Conservation (phyloP, 176 grass and related monocot species). For the Avena atlantica region DNA sequence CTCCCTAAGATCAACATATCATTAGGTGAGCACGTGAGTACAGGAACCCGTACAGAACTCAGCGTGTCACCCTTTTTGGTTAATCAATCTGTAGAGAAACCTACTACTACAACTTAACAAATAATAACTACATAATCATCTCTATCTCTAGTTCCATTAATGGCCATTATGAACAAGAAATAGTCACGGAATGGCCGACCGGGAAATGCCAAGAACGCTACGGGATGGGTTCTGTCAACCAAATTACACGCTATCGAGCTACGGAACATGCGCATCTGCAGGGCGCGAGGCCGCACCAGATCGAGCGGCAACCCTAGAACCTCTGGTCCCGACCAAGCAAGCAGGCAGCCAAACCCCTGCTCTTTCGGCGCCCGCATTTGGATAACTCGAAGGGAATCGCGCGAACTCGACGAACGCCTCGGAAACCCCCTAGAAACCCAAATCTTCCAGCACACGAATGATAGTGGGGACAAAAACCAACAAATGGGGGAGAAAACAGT, state of each 20-base stretch:
- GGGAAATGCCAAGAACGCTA: constrained; percentile 41
- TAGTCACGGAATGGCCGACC: neutral
- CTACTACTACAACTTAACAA: neutral
- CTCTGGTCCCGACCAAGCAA: neutral
- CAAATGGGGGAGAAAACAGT: neutral
- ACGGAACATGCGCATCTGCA: neutral
- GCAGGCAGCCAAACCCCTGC: neutral
- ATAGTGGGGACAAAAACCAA: neutral
- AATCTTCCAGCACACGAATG: neutral
- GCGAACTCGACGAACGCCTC: neutral
- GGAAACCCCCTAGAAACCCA: neutral
- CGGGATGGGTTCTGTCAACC: neutral
- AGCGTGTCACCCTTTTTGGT: neutral
- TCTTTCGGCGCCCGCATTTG: constrained; percentile 24
- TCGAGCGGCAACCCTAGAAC: constrained; percentile 34
- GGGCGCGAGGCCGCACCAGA: constrained; percentile 27
- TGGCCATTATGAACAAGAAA: neutral
- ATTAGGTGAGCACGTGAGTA: neutral
- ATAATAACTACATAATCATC: neutral
- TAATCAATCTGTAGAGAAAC: constrained; percentile 1
- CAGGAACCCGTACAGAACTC: neutral
- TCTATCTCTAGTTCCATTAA: constrained; percentile 12
- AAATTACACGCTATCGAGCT: neutral
- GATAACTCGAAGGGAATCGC: neutral
- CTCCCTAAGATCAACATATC: neutral